phyloP scores from a whole-genome alignment of 2,329 filamentous ascomycete species.

The Cordyceps pruinosa region DNA sequence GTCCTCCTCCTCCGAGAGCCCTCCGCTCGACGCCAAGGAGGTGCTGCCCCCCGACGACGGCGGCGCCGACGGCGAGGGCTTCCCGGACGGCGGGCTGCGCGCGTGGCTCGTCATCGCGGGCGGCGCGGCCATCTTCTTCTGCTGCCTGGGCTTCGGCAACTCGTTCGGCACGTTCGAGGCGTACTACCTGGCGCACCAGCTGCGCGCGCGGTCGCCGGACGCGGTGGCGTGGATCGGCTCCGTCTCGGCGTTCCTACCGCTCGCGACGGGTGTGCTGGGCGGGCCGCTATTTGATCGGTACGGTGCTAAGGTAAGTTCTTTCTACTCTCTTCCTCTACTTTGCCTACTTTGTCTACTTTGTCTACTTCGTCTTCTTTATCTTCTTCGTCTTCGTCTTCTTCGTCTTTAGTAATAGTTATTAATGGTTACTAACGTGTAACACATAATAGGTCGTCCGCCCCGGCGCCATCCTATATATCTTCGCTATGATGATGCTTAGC shows the following conservation, averaged over 20 bases:
- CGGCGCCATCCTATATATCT: slow-evolving; percentile 17
- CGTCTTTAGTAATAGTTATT: too few species aligned
- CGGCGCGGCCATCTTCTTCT: slow-evolving; percentile 19
- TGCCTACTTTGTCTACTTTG: neutral
- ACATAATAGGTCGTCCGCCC: slow-evolving; percentile 16
- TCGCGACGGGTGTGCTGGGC: slow-evolving; percentile 17
- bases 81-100: slow-evolving; percentile 9
- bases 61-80: neutral
- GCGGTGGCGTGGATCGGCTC: slow-evolving; percentile 23
- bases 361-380: too few species aligned
- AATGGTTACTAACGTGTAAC: neutral
- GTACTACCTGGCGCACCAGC: slow-evolving; percentile 22
- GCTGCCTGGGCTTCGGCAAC: slow-evolving; percentile 22
- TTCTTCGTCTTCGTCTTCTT: neutral
- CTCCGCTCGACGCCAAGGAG: neutral
- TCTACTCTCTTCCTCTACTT: too few species aligned
- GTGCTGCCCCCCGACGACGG: neutral
- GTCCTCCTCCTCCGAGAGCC: too few species aligned
- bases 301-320: slow-evolving; percentile 14
- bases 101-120: slow-evolving; percentile 17
- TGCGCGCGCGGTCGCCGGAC: slow-evolving; percentile 18
- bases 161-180: slow-evolving; percentile 23
- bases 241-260: slow-evolving; percentile 20
- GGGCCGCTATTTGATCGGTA: slow-evolving; percentile 18
- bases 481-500: slow-evolving; percentile 42